phyloP scores from a whole-genome alignment of 2,329 filamentous ascomycete genomes.

The Didymella sp. region DNA sequence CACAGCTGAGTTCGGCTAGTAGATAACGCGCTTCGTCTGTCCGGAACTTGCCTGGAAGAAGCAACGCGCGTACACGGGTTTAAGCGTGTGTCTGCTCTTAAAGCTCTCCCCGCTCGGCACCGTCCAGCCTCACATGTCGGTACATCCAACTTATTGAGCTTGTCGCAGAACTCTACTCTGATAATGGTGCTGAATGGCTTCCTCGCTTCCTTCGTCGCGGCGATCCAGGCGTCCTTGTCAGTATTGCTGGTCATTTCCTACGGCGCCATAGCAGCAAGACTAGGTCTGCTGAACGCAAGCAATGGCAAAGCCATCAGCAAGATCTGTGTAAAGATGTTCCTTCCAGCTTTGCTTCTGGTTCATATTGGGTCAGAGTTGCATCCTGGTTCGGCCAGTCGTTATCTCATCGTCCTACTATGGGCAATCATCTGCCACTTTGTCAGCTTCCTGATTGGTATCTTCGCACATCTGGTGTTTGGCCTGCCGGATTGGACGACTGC shows the following conservation, averaged over 20 bases:
- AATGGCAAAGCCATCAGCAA: slow-evolving; percentile 62
- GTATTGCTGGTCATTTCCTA: slow-evolving; percentile 62
- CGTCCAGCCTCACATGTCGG: neutral
- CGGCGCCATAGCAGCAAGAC: slow-evolving; percentile 58
- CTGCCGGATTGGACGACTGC: slow-evolving; percentile 62
- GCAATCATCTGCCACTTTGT: slow-evolving; percentile 57
- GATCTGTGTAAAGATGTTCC: slow-evolving; percentile 60
- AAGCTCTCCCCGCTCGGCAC: neutral
- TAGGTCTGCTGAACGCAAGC: slow-evolving; percentile 54
- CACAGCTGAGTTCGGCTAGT: slow-evolving; percentile 10
- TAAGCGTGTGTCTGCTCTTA: slow-evolving; percentile 9
- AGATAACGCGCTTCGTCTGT: slow-evolving; percentile 24
- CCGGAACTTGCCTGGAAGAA: slow-evolving; percentile 18
- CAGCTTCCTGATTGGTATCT: slow-evolving; percentile 57
- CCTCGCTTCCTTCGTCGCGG: slow-evolving; percentile 56
- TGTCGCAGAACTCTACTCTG: no score
- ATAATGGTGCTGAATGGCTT: slow-evolving; percentile 4
- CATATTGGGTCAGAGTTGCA: slow-evolving; percentile 61
- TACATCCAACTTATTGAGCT: neutral
- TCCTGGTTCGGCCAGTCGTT: slow-evolving; percentile 54
- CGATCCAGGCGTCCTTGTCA: slow-evolving; percentile 61
- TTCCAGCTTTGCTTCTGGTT: slow-evolving; percentile 61
- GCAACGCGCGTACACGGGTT: slow-evolving; percentile 10
- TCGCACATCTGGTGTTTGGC: slow-evolving; percentile 53
- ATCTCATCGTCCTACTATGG: slow-evolving; percentile 59